Base-by-base conservation (phyloP, 257 asterid species). In the Fraxinus quadrangulata region DNA sequence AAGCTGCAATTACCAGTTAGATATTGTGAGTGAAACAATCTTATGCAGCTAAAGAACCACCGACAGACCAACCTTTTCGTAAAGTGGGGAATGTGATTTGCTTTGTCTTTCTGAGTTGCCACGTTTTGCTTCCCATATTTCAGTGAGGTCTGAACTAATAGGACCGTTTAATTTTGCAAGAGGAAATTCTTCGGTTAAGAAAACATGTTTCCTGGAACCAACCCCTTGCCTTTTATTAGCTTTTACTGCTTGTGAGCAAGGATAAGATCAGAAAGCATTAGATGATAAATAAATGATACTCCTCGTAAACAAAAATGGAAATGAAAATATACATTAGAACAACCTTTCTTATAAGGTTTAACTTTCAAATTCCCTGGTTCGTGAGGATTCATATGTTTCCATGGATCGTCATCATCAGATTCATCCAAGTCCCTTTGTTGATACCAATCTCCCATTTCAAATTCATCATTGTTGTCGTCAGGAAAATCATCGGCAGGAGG, bases 331-430 rank as follows among this genome's bases (percentile, higher is more conserved):
- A 36, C 12, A 21, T 75, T 71, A 30, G 34, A 63, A 49, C 45
- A 56, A 91, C 99, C 96, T 88, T 76, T 93, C 78, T 79, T 93
- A 67, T 83, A 90, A 49, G 98, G 96, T 75, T 86, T 93, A 24
- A 92, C 88, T 92, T 86, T 90, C 88, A 95, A 85, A 87, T 77
- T 89, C 83, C 99, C 99, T 33, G 91, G 88, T 78, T 84, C 98
- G 83, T 95, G 97, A 40, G 99, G 98, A 87, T 95, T 88, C 83
- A 93, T 83, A 83, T 96, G 98, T 78, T 89, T 88, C 99, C 98
- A 95, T 17, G 98, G 97, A 88, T 90, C 93, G 5, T 83, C 89
- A n/a, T 80, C 78, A 77, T 92, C 98, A 74, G 88, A 85, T 77
- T 83, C 88, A 36, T 85, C 86, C 40, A 87, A 80, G 66, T 88